Conservation (phyloP, 257 asterid genomes). For the Fraxinus excelsior region DNA sequence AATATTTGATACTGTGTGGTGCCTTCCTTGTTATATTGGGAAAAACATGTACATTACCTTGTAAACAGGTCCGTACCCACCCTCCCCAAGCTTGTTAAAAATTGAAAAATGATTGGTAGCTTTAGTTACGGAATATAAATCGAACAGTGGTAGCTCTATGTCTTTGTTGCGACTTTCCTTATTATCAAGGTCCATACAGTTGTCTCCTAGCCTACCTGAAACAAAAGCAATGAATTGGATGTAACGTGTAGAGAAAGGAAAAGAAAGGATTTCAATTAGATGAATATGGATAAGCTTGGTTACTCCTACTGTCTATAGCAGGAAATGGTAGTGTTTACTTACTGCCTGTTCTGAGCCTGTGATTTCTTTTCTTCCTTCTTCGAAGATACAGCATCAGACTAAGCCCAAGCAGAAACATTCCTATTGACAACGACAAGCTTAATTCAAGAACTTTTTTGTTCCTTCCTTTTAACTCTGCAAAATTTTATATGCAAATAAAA, state of each 20-base stretch:
- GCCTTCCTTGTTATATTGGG: too few relatives aligned
- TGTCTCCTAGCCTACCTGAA: neutral
- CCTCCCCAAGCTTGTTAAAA: constrained; percentile 27
- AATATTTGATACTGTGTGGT: too few relatives aligned
- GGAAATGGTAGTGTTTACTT: neutral
- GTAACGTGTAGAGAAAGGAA: too few relatives aligned
- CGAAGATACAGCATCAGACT: neutral
- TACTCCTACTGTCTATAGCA: too few relatives aligned
- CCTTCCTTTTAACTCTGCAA: neutral
- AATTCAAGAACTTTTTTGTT: neutral
- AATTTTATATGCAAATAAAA: too few relatives aligned
- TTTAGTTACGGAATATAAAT: constrained; percentile 20
- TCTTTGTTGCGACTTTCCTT: neutral
- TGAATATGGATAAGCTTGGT: too few relatives aligned
- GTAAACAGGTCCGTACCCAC: constrained; percentile 34
- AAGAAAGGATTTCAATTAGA: too few relatives aligned
- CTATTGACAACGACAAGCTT: constrained; percentile 11
- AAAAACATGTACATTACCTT: neutral
- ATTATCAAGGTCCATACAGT: too few relatives aligned
- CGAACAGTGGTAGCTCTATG: constrained; percentile 27
- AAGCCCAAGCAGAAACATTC: constrained; percentile 15
- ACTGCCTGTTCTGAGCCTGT: constrained; percentile 15
- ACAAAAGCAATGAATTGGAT: too few relatives aligned
- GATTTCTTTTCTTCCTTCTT: neutral
- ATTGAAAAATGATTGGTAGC: constrained; percentile 28